Conservation (phyloP, 2,329 filamentous ascomycete species). For the Plectosphaerella cucumerina region DNA sequence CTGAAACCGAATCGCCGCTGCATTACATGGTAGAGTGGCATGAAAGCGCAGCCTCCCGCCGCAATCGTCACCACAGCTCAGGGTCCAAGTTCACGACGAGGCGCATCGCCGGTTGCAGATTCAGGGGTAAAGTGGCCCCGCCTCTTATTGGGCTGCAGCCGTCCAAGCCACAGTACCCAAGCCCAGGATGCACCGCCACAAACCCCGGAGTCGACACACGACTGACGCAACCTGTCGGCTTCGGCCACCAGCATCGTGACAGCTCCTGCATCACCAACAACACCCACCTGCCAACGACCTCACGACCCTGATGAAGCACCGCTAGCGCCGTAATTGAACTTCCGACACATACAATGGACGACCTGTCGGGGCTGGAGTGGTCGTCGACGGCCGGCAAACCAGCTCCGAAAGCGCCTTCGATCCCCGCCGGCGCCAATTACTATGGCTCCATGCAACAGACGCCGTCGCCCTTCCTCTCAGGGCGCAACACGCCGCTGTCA, state of each 20-base stretch:
- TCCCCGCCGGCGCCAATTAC: slow-evolving; percentile 32
- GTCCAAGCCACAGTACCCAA: no score
- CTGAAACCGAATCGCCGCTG: no score
- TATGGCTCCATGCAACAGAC: slow-evolving; percentile 51
- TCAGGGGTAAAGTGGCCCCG: no score
- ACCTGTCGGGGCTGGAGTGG: slow-evolving; percentile 59
- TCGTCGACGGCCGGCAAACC: slow-evolving; percentile 32
- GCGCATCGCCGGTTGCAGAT: no score
- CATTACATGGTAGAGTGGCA: no score
- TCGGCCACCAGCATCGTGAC: not conserved
- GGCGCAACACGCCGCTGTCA: slow-evolving; percentile 53
- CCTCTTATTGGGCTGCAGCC: no score
- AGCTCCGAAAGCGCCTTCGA: slow-evolving; percentile 36
- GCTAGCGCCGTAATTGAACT: not conserved
- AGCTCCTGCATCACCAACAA: not conserved
- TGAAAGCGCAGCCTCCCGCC: no score
- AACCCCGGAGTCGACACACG: no score
- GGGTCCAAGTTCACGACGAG: no score
- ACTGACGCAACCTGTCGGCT: not conserved
- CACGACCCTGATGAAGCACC: slow-evolving; percentile 10
- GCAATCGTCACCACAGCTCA: no score
- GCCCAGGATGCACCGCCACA: no score
- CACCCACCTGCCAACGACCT: slow-evolving; percentile 8
- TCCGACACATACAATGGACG: slow-evolving; percentile 46
- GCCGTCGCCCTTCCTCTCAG: slow-evolving; percentile 51